Evolutionary conservation across 129 eudicot genomes (phyloP).

Genomic region (Deinandra increscens): DNA sequence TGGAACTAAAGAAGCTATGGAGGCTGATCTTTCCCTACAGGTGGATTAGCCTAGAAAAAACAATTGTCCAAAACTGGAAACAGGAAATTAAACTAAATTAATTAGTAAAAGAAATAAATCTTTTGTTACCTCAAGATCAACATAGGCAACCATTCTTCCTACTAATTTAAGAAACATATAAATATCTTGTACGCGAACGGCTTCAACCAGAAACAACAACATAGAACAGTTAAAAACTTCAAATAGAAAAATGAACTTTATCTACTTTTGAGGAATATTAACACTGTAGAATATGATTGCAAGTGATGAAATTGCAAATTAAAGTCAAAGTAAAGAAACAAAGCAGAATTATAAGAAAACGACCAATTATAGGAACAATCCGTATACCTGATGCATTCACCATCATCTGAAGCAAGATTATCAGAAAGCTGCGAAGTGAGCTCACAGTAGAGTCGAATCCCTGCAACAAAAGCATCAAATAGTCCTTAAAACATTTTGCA

Average conservation of each 20-base stretch:
- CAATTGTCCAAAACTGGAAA: constrained; percentile 13
- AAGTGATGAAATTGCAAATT: too few species aligned
- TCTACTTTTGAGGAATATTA: neutral
- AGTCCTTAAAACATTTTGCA: too few species aligned
- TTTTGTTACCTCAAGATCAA: constrained; percentile 86
- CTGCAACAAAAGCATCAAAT: too few species aligned
- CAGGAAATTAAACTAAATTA: neutral
- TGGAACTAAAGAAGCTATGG: constrained; percentile 82
- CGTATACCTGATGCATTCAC: too few species aligned
- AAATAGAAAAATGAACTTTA: neutral
- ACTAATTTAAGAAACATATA: constrained; percentile 71
- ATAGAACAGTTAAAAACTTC: neutral
- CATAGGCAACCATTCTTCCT: constrained; percentile 72
- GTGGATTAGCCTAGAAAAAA: constrained; percentile 75
- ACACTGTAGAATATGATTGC: too few species aligned
- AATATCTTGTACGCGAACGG: constrained; percentile 55
- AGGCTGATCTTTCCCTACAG: constrained; percentile 93
- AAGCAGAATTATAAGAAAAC: too few species aligned
- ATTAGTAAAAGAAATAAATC: constrained; percentile 12
- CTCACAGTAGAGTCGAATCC: too few species aligned
- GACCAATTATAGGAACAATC: too few species aligned
- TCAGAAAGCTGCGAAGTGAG: too few species aligned
- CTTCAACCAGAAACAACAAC: constrained; percentile 39
- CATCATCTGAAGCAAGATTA: too few species aligned
- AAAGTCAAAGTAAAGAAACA: too few species aligned